These are phyloP conservation scores for Fusarium sp. DNA, from an alignment of 2,329 filamentous ascomycete genomes.

Conservation along the genomic window DNA sequence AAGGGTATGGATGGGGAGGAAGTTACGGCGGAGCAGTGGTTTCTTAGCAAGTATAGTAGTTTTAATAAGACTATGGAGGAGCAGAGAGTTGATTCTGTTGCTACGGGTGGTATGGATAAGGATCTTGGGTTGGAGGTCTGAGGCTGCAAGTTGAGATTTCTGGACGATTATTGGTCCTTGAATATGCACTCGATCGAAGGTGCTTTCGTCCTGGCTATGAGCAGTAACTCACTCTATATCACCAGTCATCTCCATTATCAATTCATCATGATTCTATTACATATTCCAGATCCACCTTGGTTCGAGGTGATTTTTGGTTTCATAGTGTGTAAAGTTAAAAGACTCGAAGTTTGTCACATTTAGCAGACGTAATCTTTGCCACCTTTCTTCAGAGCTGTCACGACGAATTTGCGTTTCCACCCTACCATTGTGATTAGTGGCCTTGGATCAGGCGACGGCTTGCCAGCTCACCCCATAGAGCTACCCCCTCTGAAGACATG, in stretches of 20 bases:
- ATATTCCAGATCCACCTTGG: rapidly evolving
- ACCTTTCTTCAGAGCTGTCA: not conserved
- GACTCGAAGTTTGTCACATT: too few relatives aligned
- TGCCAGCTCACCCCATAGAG: rapidly evolving
- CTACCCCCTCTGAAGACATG: rapidly evolving
- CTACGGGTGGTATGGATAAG: not conserved
- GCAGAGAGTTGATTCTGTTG: not conserved
- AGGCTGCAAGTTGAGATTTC: not conserved
- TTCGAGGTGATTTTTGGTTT: too few relatives aligned
- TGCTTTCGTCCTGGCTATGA: not conserved
- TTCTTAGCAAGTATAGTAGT: not conserved
- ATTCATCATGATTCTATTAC: not conserved
- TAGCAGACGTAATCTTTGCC: not conserved
- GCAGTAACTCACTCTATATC: rapidly evolving
- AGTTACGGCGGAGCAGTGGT: not conserved
- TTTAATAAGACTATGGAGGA: not conserved
- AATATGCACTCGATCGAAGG: too few relatives aligned
- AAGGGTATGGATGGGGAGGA: not conserved
- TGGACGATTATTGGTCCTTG: rapidly evolving
- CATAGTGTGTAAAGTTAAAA: not conserved
- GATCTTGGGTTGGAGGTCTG: not conserved
- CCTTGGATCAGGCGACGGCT: not conserved
- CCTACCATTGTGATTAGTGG: rapidly evolving
- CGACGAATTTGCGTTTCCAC: too few relatives aligned
- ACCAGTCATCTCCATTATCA: rapidly evolving